These are phyloP conservation scores for Conringia planisiliqua DNA, from an alignment of 345 rosid genomes.

Conservation along the genomic window DNA sequence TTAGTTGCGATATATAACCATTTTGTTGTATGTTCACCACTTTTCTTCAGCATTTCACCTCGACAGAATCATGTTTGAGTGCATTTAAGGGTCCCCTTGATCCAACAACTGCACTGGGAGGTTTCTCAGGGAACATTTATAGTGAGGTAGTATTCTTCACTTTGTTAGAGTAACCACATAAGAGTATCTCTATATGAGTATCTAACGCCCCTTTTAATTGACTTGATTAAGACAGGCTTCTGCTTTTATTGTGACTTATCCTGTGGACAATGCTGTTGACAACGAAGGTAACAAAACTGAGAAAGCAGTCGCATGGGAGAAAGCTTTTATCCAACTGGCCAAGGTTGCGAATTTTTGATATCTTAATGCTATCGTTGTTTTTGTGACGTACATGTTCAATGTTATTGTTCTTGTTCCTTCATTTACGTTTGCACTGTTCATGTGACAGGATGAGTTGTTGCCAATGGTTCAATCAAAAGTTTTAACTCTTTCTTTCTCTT, in stretches of 20 bases:
- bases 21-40: not conserved
- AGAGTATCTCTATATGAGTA: not conserved
- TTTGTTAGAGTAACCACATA: slow-evolving; percentile 1
- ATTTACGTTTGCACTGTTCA: slow-evolving; percentile 1
- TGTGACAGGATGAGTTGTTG: slow-evolving; percentile 75
- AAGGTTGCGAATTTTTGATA: slow-evolving; percentile 49
- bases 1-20: not conserved
- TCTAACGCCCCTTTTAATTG: slow-evolving; percentile 23
- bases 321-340: slow-evolving; percentile 80
- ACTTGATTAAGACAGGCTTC: slow-evolving; percentile 70
- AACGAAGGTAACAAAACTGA: slow-evolving; percentile 62
- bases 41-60: slow-evolving; percentile 75
- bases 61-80: slow-evolving; percentile 84
- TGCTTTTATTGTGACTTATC: slow-evolving; percentile 89
- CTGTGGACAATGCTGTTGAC: slow-evolving; percentile 73
- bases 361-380: not conserved
- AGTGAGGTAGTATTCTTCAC: slow-evolving; percentile 58
- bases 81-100: slow-evolving; percentile 97
- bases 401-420: not conserved
- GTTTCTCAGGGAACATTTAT: slow-evolving; percentile 80
- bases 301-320: slow-evolving; percentile 93
- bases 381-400: not conserved
- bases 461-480: slow-evolving; percentile 69
- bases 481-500: slow-evolving; percentile 84
- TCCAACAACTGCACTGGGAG: slow-evolving; percentile 93